phyloP scores from a whole-genome alignment of 2,329 filamentous ascomycete genomes.

The Zasmidium citrigriseum region DNA sequence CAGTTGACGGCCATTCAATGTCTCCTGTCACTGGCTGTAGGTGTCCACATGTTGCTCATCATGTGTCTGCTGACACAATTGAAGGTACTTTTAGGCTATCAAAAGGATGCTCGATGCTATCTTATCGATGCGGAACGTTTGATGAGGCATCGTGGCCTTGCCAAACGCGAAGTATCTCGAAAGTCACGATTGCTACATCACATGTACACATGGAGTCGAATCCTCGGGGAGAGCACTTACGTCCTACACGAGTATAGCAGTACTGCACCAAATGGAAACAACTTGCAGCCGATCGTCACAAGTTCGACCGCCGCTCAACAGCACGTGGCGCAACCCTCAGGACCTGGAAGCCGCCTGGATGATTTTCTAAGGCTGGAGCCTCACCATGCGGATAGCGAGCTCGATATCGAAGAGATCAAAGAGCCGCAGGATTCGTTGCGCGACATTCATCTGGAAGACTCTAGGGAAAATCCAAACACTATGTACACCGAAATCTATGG shows the following conservation, averaged over 20 bases:
- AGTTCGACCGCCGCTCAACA: background rate
- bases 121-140: conserved; percentile 42
- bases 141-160: conserved; percentile 38
- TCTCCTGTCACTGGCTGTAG: conserved; percentile 38
- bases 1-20: conserved; percentile 40
- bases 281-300: background rate
- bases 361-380: conserved; percentile 43
- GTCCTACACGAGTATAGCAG: conserved; percentile 26
- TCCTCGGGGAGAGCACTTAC: conserved; percentile 31
- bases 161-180: conserved; percentile 39
- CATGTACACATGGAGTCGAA: conserved; percentile 41
- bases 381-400: conserved; percentile 38
- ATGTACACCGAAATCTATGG: conserved; percentile 46
- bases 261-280: background rate
- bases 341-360: conserved; percentile 32
- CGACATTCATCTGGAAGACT: conserved; percentile 45
- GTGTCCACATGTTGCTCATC: background rate
- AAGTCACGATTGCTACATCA: conserved; percentile 43
- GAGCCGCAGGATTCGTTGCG: conserved; percentile 34
- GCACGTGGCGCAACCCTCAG: background rate
- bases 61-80: background rate
- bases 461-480: conserved; percentile 35
- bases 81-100: conserved; percentile 23
- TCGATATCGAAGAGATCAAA: conserved; percentile 42
- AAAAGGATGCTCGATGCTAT: conserved; percentile 36